Percentiles rank a stretch among this genome's conserved stretches.
These are phyloP conservation scores for Luzula sylvatica DNA, from an alignment of 176 grass and related monocot species.

Conservation along the genomic window DNA sequence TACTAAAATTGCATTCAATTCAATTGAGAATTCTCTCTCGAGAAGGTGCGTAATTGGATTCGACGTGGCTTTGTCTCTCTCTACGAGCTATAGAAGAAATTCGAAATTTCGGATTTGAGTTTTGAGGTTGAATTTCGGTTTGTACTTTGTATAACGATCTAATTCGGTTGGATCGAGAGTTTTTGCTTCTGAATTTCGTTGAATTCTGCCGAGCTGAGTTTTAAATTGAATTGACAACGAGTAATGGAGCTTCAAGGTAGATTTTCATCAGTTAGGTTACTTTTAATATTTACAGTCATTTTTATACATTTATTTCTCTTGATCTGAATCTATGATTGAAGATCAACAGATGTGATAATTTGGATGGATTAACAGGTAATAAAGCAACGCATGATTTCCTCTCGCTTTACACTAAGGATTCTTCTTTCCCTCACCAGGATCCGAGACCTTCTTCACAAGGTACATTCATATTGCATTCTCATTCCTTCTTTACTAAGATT, in stretches of 20 bases:
- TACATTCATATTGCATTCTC: not conserved
- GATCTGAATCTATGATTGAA: not conserved
- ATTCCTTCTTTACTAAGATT: not conserved
- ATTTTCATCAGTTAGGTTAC: not conserved
- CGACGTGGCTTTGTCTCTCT: not conserved
- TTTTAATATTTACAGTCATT: not conserved
- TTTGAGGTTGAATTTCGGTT: not conserved
- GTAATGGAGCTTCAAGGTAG: slow-evolving; percentile 78
- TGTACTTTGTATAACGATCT: not conserved
- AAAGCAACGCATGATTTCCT: slow-evolving; percentile 80
- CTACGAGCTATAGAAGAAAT: not conserved
- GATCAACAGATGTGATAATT: slow-evolving; percentile 9
- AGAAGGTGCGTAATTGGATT: not conserved
- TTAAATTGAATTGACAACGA: not conserved
- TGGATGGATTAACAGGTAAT: slow-evolving; percentile 39
- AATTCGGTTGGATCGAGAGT: not conserved
- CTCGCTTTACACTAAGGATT: slow-evolving; percentile 59
- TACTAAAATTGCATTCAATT: not conserved
- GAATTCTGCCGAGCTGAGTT: not conserved
- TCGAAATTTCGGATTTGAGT: slow-evolving; percentile 1
- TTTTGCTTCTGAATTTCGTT: not conserved
- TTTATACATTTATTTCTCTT: not conserved
- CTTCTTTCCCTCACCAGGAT: slow-evolving; percentile 42
- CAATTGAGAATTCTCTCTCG: not conserved
- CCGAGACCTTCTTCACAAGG: slow-evolving; percentile 43